Percentiles rank a stretch among this genome's conserved stretches.
Evolutionary conservation across 768 basidiomycete species (phyloP).

Genomic region (Agaricus subrufescens): DNA sequence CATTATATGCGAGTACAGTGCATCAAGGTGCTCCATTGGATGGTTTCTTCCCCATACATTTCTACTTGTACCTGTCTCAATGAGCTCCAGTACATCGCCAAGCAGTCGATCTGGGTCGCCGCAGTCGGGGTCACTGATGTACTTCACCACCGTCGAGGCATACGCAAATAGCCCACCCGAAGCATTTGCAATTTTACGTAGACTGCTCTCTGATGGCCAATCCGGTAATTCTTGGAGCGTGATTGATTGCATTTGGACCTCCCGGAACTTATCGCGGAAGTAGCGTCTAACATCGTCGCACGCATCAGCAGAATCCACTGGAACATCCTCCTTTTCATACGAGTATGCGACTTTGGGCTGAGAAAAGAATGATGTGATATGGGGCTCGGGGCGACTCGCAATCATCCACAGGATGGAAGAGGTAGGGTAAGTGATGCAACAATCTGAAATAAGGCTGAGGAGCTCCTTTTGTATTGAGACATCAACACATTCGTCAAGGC

Average conservation of each 20-base stretch:
- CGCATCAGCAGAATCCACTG: too few relatives aligned
- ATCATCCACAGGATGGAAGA: conserved; percentile 19
- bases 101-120: not conserved
- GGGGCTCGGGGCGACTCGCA: conserved; percentile 21
- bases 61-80: not conserved
- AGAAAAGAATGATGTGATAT: conserved; percentile 14
- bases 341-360: not conserved
- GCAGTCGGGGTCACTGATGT: conserved; percentile 11
- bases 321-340: not conserved
- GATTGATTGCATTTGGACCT: conserved; percentile 4
- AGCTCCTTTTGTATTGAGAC: conserved; percentile 11
- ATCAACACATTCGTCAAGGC: conserved; percentile 21
- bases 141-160: conserved; percentile 18
- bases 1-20: too few relatives aligned
- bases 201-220: conserved; percentile 15
- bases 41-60: too few relatives aligned
- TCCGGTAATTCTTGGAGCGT: not conserved
- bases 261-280: not conserved
- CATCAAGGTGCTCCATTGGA: too few relatives aligned
- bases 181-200: conserved; percentile 11
- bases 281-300: too few relatives aligned
- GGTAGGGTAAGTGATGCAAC: not conserved
- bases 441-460: conserved; percentile 9
- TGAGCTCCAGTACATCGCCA: not conserved
- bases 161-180: conserved; percentile 11